phyloP scores from a whole-genome alignment of 768 basidiomycete genomes.

The Suillus plorans region DNA sequence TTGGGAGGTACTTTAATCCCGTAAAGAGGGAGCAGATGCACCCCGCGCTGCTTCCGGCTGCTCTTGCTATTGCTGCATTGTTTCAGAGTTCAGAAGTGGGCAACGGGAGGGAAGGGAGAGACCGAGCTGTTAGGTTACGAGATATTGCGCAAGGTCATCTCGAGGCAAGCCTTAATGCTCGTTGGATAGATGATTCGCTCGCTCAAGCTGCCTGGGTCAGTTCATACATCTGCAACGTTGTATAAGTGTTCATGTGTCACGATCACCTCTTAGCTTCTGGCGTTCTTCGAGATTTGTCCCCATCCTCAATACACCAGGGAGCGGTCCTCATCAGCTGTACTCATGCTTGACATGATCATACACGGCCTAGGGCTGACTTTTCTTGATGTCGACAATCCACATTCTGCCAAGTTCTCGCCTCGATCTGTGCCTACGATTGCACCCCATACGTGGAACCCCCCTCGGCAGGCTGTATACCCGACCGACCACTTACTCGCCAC shows the following conservation, averaged over 20 bases:
- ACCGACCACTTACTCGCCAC: background rate
- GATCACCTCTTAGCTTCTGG: slow-evolving; percentile 48
- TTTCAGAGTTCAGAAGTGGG: slow-evolving; percentile 69
- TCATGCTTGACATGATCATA: slow-evolving; percentile 68
- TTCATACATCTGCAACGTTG: background rate
- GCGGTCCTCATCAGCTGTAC: slow-evolving; percentile 56
- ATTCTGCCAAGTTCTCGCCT: slow-evolving; percentile 47
- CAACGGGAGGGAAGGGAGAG: slow-evolving; percentile 48
- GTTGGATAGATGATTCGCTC: slow-evolving; percentile 72
- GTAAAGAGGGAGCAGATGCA: slow-evolving; percentile 54
- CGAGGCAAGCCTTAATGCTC: slow-evolving; percentile 68
- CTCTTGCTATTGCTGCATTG: slow-evolving; percentile 65
- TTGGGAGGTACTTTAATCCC: slow-evolving; percentile 58
- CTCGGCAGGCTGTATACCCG: slow-evolving; percentile 4
- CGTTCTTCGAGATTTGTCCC: slow-evolving; percentile 70
- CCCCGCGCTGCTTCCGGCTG: slow-evolving; percentile 62
- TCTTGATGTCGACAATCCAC: slow-evolving; percentile 58
- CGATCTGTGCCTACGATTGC: slow-evolving; percentile 49
- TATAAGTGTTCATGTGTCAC: slow-evolving; percentile 9
- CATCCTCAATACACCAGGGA: slow-evolving; percentile 59
- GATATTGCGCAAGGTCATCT: slow-evolving; percentile 70
- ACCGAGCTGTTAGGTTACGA: slow-evolving; percentile 56
- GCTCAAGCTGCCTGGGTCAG: slow-evolving; percentile 78
- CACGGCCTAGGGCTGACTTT: slow-evolving; percentile 56
- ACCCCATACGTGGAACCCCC: slow-evolving; percentile 12